These are phyloP conservation scores for Poteriospumella lacustris DNA, from an alignment of 108 stramenopile genomes.

Conservation along the genomic window DNA sequence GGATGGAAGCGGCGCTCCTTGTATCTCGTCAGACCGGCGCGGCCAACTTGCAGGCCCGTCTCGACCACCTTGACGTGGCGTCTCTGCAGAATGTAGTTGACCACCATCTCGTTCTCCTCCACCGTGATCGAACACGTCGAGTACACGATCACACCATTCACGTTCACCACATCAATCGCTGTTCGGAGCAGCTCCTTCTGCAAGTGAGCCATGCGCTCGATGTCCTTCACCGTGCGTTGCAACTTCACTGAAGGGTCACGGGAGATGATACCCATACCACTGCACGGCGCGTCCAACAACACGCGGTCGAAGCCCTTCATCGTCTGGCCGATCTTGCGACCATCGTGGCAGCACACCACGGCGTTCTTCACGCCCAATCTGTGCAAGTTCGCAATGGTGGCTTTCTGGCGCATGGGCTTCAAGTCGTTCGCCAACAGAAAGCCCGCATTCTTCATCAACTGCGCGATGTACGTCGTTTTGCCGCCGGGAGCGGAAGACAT, in stretches of 20 bases:
- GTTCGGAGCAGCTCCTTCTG: conserved; percentile 94
- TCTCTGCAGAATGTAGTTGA: conserved; percentile 87
- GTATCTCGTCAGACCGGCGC: conserved; percentile 85
- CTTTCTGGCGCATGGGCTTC: conserved; percentile 81
- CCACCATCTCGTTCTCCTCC: conserved; percentile 95
- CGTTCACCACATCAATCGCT: conserved; percentile 90
- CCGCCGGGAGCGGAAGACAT: conserved; percentile 97
- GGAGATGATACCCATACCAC: conserved; percentile 87
- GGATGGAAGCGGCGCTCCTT: conserved; percentile 91
- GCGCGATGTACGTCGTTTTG: conserved; percentile 91
- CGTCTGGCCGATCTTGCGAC: conserved; percentile 69
- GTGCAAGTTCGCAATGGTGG: conserved; percentile 94
- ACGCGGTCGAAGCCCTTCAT: conserved; percentile 89
- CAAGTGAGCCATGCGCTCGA: conserved; percentile 77
- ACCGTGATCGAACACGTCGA: conserved; percentile 94
- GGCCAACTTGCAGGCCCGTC: conserved; percentile 81
- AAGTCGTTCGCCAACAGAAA: conserved; percentile 90
- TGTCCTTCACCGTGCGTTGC: conserved; percentile 82
- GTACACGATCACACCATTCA: conserved; percentile 87
- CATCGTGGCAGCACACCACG: conserved; percentile 84
- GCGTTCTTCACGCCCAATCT: conserved; percentile 91
- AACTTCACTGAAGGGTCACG: conserved; percentile 95
- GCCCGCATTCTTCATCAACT: conserved; percentile 94
- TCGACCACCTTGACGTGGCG: conserved; percentile 85
- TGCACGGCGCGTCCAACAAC: conserved; percentile 95